These are phyloP conservation scores for Peronospora destructor DNA, from an alignment of 352 stramenopile species.

Conservation along the genomic window DNA sequence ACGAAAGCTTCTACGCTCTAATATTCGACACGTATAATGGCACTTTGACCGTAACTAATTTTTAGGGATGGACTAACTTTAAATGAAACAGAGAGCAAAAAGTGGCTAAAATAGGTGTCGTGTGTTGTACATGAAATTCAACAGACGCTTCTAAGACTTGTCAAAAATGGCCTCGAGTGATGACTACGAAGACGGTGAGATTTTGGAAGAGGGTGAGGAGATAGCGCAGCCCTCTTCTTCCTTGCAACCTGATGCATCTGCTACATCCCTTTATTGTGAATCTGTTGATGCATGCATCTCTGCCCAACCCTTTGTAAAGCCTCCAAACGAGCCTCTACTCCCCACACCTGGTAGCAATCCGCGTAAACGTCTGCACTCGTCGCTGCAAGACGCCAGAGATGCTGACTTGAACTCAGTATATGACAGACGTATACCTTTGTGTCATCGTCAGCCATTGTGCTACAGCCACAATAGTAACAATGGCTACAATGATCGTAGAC, in stretches of 20 bases:
- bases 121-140: too few relatives aligned
- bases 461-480: conserved; percentile 8
- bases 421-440: conserved; percentile 13
- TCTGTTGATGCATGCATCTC: not conserved
- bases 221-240: conserved; percentile 7
- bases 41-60: too few relatives aligned
- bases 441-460: conserved; percentile 16
- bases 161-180: conserved; percentile 27
- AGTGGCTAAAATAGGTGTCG: too few relatives aligned
- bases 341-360: conserved; percentile 13
- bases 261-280: not conserved
- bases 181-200: conserved; percentile 70
- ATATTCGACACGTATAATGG: too few relatives aligned
- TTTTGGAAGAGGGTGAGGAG: conserved; percentile 62
- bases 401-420: conserved; percentile 6
- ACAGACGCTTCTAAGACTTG: too few relatives aligned
- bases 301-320: conserved; percentile 1
- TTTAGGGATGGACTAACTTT: too few relatives aligned
- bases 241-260: not conserved
- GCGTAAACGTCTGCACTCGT: conserved; percentile 17
- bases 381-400: conserved; percentile 2
- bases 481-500: conserved; percentile 12
- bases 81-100: too few relatives aligned
- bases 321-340: conserved; percentile 3
- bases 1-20: too few relatives aligned